Evolutionary conservation across 345 rosid genomes (phyloP), one percentile per base, ranked within the genome.

Genomic region (Linum lewisii): DNA sequence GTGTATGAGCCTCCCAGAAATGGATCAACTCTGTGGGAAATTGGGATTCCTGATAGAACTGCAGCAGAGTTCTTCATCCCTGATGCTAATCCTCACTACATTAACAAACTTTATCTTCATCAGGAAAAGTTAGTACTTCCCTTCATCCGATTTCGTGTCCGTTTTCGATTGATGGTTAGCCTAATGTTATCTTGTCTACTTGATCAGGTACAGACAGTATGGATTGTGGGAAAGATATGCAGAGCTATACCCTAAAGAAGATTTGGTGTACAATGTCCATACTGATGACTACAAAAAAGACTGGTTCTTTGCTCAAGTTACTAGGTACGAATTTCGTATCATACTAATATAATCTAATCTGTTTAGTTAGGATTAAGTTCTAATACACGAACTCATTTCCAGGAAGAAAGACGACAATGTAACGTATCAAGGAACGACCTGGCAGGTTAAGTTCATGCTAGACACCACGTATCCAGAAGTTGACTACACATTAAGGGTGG

Each of bases 401-500:
- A 56, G 59, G 59, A 56, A 24, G 9, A 24, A 16, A 32, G 59
- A 32, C 15, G 25, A 24, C 59, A 25, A 69, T 37, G 67, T 16
- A 2, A 56, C 10, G 25, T 56, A 56, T 56, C 9, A 8, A 25
- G 37, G 37, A 56, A 56, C 59, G 3, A 56, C 59, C 8, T 56
- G 59, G 59, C 59, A 56, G 26, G 25, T 56, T 37, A 56, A 25
- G 37, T 56, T 56, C 20, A 23, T 3, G 16, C 59, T 56, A 2
- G 37, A 23, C 2, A n/a, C 25, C 3, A 53, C 64, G 49, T 64
- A 64, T 50, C 58, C n/a, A 2, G 54, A 6, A 20, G 29, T 42
- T 25, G 55, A 24, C 6, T 70, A 70, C 38, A 59, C 47, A 20
- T 36, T 70, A 24, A 44, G 73, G 5, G 53, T 70, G 51, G 73